phyloP scores from a whole-genome alignment of 371 early-diverging fungal species.

The Mucor ambiguus region DNA sequence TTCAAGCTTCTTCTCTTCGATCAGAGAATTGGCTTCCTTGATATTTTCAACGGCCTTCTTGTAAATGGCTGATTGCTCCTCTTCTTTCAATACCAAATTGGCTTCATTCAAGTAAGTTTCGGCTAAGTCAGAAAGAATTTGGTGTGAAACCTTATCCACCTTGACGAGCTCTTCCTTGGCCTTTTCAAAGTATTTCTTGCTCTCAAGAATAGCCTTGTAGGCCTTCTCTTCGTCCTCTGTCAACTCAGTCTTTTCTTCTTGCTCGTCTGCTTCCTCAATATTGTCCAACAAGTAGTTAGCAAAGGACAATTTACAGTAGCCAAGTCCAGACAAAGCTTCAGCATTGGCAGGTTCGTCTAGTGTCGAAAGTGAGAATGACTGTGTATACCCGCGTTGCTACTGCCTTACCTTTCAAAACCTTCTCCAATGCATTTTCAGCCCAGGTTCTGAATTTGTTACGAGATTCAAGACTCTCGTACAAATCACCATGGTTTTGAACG shows the following conservation, averaged over 20 bases:
- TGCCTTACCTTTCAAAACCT: slow-evolving; percentile 27
- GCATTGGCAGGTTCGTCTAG: slow-evolving; percentile 40
- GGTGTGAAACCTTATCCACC: slow-evolving; percentile 25
- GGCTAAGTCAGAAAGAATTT: slow-evolving; percentile 41
- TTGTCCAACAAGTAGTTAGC: slow-evolving; percentile 47
- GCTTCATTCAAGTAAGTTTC: slow-evolving; percentile 46
- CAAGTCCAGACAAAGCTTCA: slow-evolving; percentile 37
- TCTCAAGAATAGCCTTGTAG: slow-evolving; percentile 32
- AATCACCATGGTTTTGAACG: slow-evolving; percentile 38
- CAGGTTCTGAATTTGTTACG: slow-evolving; percentile 35
- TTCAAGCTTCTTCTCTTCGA: slow-evolving; percentile 29
- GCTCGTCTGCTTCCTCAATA: slow-evolving; percentile 30
- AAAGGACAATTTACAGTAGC: slow-evolving; percentile 36
- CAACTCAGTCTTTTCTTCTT: slow-evolving; percentile 30
- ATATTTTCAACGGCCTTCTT: slow-evolving; percentile 33
- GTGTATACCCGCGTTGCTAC: neutral
- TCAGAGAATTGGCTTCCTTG: slow-evolving; percentile 34
- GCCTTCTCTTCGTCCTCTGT: slow-evolving; percentile 43
- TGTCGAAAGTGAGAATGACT: neutral
- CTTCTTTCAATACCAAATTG: slow-evolving; percentile 41
- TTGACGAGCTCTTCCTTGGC: slow-evolving; percentile 30
- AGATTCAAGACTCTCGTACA: slow-evolving; percentile 24
- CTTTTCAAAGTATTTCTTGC: slow-evolving; percentile 38
- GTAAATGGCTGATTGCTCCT: slow-evolving; percentile 40
- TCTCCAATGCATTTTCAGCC: slow-evolving; percentile 34